Evolutionary conservation across 306 rosid genomes (phyloP).

Genomic region (Fagus crenata): DNA sequence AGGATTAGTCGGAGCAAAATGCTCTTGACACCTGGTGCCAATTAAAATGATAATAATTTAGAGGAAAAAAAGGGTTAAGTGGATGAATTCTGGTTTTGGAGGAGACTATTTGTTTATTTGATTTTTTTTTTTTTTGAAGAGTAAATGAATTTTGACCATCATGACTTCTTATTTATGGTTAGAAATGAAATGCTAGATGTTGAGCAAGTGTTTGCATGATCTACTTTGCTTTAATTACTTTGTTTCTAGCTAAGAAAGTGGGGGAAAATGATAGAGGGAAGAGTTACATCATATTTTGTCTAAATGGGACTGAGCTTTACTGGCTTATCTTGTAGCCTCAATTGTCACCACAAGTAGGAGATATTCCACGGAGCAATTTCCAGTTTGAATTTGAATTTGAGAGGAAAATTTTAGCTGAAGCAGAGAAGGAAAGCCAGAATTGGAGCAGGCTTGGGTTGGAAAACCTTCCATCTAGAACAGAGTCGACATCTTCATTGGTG

Average conservation of each 20-base stretch:
- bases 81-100: no score
- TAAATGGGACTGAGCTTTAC: background rate
- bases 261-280: background rate
- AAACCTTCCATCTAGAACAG: conserved; percentile 51
- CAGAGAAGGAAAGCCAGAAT: conserved; percentile 67
- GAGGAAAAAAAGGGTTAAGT: no score
- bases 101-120: no score
- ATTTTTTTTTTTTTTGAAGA: no score
- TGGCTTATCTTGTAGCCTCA: conserved; percentile 60
- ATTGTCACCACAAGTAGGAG: conserved; percentile 57
- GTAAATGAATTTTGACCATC: no score
- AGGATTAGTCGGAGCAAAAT: no score
- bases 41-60: no score
- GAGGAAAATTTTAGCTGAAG: conserved; percentile 82
- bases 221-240: background rate
- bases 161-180: no score
- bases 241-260: background rate
- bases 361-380: conserved; percentile 78
- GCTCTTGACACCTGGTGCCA: no score
- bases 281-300: background rate
- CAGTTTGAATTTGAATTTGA: conserved; percentile 85
- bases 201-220: background rate
- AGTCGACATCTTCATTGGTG: conserved; percentile 59
- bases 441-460: conserved; percentile 77
- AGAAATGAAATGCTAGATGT: no score